Percentiles rank a stretch among this genome's conserved stretches.
phyloP scores from a whole-genome alignment of 495 filamentous ascomycete species.

The Lepraria neglecta region DNA sequence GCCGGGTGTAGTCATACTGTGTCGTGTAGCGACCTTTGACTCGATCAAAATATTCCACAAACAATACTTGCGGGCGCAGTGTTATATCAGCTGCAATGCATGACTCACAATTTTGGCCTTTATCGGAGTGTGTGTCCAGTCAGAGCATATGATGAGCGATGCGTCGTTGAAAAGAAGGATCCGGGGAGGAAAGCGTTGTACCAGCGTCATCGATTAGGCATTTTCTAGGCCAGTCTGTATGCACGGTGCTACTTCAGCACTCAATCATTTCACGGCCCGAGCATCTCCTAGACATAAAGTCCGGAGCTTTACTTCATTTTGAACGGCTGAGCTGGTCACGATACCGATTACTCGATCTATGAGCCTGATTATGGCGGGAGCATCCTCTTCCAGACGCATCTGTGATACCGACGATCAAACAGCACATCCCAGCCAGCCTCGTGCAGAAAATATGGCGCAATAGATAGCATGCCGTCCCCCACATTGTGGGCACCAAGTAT shows the following conservation, averaged over 20 bases:
- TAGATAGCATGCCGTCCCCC: slow-evolving; percentile 17
- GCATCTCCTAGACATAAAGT: too few species aligned
- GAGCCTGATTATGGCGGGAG: neutral
- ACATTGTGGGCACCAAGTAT: neutral
- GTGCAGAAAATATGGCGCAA: slow-evolving; percentile 2
- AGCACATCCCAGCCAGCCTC: slow-evolving; percentile 5
- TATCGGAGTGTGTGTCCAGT: neutral
- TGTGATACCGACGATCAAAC: neutral
- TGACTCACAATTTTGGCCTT: neutral
- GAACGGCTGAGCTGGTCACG: neutral
- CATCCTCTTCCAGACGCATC: neutral
- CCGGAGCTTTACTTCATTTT: too few species aligned
- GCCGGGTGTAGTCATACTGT: neutral
- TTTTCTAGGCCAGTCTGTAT: too few species aligned
- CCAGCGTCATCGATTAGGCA: neutral
- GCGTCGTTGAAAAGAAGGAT: neutral
- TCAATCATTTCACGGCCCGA: too few species aligned
- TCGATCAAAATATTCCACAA: neutral
- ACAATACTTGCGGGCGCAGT: neutral
- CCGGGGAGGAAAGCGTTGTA: too few species aligned
- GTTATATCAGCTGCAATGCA: neutral
- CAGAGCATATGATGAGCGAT: too few species aligned
- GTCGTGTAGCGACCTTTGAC: neutral
- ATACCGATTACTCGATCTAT: slow-evolving; percentile 5
- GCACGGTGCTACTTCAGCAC: too few species aligned